Evolutionary conservation across 345 rosid genomes (phyloP), one percentile per base, ranked within the genome.

Genomic region (Ailanthus altissimus): DNA sequence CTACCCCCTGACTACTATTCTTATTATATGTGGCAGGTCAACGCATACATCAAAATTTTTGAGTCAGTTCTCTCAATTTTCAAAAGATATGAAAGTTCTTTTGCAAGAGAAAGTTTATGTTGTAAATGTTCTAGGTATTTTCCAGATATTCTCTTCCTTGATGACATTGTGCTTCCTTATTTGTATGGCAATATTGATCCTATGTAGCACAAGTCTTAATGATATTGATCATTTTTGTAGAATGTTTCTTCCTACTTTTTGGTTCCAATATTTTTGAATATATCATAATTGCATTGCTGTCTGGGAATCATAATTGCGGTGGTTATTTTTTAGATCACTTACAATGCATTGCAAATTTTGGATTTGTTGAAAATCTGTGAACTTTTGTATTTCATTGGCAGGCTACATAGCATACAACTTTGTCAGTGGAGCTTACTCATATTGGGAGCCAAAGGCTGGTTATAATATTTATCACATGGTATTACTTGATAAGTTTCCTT

Each of bases 391-490:
- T 63, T 75, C 13, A 58, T 64, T 81, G 72, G 71, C 81, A 92
- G 97, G 97, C 62, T 96, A 96, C 84, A 81, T 92, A 58, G 81
- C 91, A 3, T 96, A 96, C 92, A 96, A 89, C 84, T 96, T 96
- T 76, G 98, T 96, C 32, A 86, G 94, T 42, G 98, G 98, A 75
- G 98, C 99, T 64, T 96, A 96, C 86, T 92, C 99, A 6, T 96
- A 92, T 73, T 96, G 99, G 99, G 98, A 97, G 7, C 99, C 98
- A 43, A 96, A 96, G 87, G 99, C 98, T 72, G 99, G 97, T 72
- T 87, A 88, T 77, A 92, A 88, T 73, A 96, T 96, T 73, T 96
- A 96, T 84, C 84, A 94, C 57, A 94, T 96, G 99, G 97, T 92
- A 85, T 25, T 58, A 74, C 15, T 63, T 3, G 28, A 71, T 14